Conservation (phyloP, 441 rosid genomes). For the Euphorbia schlechtendalii region DNA sequence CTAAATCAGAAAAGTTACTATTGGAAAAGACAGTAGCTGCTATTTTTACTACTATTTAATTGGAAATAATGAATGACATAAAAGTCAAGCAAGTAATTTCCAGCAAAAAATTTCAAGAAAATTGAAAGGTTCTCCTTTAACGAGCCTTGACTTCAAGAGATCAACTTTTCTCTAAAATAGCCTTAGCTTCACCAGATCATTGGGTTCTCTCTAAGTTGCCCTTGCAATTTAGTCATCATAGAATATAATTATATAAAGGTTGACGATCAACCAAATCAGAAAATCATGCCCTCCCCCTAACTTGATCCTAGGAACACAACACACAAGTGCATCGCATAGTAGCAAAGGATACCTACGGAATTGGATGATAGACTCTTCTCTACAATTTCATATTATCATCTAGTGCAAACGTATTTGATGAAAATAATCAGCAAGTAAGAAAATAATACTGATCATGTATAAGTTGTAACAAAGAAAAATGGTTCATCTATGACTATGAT, state of each 20-base stretch:
- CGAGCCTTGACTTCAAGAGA: background rate
- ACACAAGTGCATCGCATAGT: background rate
- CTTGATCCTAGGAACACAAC: background rate
- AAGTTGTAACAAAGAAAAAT: background rate
- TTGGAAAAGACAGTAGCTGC: background rate
- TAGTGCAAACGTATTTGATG: background rate
- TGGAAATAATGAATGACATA: background rate
- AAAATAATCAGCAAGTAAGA: background rate
- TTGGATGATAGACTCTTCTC: background rate
- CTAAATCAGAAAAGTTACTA: background rate
- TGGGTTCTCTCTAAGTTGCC: background rate
- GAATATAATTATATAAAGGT: background rate
- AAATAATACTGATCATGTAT: background rate
- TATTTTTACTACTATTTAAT: background rate
- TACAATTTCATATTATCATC: constrained; percentile 7
- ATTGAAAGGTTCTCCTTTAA: background rate
- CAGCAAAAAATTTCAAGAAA: background rate
- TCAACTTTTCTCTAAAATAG: background rate
- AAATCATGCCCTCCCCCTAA: background rate
- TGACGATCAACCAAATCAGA: background rate
- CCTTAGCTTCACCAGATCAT: background rate
- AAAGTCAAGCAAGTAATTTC: background rate
- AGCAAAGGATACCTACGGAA: background rate
- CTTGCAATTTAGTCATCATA: background rate
- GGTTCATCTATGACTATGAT: background rate